Evolutionary conservation across 2,329 filamentous ascomycete species (phyloP).

Genomic region (Graphilbum fragrans): DNA sequence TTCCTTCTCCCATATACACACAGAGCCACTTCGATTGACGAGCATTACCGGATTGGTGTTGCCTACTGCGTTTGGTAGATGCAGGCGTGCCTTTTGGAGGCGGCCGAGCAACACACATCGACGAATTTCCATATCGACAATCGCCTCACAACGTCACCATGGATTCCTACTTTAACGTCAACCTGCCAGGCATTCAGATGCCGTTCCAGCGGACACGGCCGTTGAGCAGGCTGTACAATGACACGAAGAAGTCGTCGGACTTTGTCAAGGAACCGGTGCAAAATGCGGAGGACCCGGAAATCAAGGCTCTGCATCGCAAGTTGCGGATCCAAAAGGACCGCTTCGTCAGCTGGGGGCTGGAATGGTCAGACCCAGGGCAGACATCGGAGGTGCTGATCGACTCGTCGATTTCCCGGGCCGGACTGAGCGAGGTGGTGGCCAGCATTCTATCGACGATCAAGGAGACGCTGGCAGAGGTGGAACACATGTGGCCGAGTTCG

Average conservation of each 20-base stretch:
- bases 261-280: slow-evolving; percentile 55
- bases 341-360: slow-evolving; percentile 65
- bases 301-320: slow-evolving; percentile 61
- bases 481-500: slow-evolving; percentile 56
- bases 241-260: slow-evolving; percentile 68
- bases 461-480: slow-evolving; percentile 65
- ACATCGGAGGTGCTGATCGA: slow-evolving; percentile 50
- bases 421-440: slow-evolving; percentile 63
- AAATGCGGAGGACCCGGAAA: slow-evolving; percentile 54
- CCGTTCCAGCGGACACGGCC: slow-evolving; percentile 49
- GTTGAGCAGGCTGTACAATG: slow-evolving; percentile 63
- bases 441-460: slow-evolving; percentile 74
- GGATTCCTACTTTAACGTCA: slow-evolving; percentile 39
- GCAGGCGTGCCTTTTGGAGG: too few relatives aligned
- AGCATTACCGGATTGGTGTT: too few relatives aligned
- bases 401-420: slow-evolving; percentile 57
- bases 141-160: too few relatives aligned
- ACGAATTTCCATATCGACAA: too few relatives aligned
- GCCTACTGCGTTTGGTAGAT: too few relatives aligned
- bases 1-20: too few relatives aligned
- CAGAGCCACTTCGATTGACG: too few relatives aligned
- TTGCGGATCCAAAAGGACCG: slow-evolving; percentile 71
- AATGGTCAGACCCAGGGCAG: slow-evolving; percentile 65
- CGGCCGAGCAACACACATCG: too few relatives aligned
- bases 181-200: slow-evolving; percentile 38